A percentile compares a stretch with the other conserved stretches of the same genome.
phyloP scores from a whole-genome alignment of 73 alveolate genomes.

The Blepharisma japonicum region DNA sequence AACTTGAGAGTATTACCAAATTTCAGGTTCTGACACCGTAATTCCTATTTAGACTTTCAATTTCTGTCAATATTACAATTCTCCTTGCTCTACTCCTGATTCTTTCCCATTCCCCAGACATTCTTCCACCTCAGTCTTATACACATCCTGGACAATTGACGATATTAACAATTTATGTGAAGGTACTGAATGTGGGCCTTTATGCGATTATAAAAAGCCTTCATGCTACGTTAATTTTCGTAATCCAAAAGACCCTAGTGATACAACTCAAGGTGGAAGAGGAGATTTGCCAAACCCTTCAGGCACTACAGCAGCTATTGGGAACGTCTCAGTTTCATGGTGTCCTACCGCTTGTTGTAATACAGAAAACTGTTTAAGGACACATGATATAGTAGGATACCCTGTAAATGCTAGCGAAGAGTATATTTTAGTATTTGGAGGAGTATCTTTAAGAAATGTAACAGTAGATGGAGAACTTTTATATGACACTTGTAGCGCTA shows the following conservation, averaged over 20 bases:
- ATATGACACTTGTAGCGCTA: constrained; percentile 40
- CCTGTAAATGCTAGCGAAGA: constrained; percentile 46
- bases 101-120: constrained; percentile 12
- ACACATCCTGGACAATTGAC: constrained; percentile 34
- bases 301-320: constrained; percentile 11
- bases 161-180: constrained; percentile 38
- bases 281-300: constrained; percentile 17
- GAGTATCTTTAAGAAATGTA: constrained; percentile 46
- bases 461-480: constrained; percentile 34
- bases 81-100: neutral
- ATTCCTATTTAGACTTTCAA: neutral
- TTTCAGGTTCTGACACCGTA: neutral
- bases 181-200: constrained; percentile 48
- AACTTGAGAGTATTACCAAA: neutral
- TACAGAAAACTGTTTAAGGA: constrained; percentile 42
- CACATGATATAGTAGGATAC: constrained; percentile 48
- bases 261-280: constrained; percentile 45
- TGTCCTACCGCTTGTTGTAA: constrained; percentile 64
- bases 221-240: constrained; percentile 32
- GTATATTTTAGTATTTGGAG: constrained; percentile 62
- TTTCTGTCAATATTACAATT: constrained; percentile 15
- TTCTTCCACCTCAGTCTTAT: constrained; percentile 32
- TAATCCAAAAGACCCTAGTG: constrained; percentile 34
- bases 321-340: neutral
- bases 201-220: constrained; percentile 26